These are phyloP conservation scores for Flaveria floridana DNA, from an alignment of 140 eudicot species.

Conservation along the genomic window DNA sequence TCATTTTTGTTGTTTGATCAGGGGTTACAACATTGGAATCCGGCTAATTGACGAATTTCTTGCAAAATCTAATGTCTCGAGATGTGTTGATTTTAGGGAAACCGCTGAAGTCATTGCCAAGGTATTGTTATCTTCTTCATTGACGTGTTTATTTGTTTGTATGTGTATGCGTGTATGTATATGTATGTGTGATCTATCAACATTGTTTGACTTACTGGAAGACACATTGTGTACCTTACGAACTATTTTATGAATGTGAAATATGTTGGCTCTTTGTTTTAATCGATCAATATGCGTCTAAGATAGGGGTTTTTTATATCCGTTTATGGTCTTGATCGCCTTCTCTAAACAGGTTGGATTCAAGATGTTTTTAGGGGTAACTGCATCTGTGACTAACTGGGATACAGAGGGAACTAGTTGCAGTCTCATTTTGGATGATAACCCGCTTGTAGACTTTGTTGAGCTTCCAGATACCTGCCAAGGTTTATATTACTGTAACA, in stretches of 20 bases:
- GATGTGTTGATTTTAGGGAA: slow-evolving; percentile 93
- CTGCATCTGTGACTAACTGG: slow-evolving; percentile 93
- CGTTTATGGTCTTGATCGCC: neutral
- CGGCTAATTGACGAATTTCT: slow-evolving; percentile 88
- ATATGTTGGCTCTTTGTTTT: neutral
- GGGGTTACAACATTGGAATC: slow-evolving; percentile 41
- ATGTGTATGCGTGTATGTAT: neutral
- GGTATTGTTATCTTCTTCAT: slow-evolving; percentile 38
- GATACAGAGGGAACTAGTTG: slow-evolving; percentile 91
- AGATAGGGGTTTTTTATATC: neutral
- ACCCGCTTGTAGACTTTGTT: slow-evolving; percentile 93
- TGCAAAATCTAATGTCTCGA: slow-evolving; percentile 84
- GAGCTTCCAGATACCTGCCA: slow-evolving; percentile 99
- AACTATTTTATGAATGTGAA: neutral
- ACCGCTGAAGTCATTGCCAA: slow-evolving; percentile 98
- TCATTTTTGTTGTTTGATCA: slow-evolving; percentile 12
- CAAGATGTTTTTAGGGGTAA: slow-evolving; percentile 92
- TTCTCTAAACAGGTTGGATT: slow-evolving; percentile 67
- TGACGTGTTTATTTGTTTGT: neutral
- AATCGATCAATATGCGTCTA: neutral
- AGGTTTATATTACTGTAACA: slow-evolving; percentile 92
- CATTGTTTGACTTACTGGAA: neutral
- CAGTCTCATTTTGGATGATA: slow-evolving; percentile 90
- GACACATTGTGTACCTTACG: slow-evolving; percentile 5
- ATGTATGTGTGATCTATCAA: neutral